Evolutionary conservation across 345 rosid species (phyloP).

Genomic region (Euphorbia tirucalli): DNA sequence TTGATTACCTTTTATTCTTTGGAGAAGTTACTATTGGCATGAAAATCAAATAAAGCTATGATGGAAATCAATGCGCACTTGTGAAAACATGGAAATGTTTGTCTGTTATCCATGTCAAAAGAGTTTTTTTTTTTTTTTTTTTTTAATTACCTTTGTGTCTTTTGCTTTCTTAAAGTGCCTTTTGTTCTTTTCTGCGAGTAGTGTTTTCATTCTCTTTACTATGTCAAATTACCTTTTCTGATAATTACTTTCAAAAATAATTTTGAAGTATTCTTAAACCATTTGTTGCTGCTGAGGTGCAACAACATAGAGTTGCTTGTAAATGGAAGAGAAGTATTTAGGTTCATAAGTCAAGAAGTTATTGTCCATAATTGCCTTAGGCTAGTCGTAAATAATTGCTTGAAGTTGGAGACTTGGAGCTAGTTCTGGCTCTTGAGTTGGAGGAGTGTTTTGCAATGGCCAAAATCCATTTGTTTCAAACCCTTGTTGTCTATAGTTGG

Average conservation of each 20-base stretch:
- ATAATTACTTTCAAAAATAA: neutral
- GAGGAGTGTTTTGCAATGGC: neutral
- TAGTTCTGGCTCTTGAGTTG: neutral
- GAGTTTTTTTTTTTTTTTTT: too few species aligned
- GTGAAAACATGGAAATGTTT: neutral
- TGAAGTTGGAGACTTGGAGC: neutral
- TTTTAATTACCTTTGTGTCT: too few species aligned
- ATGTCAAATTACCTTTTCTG: too few species aligned
- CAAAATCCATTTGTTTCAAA: too few species aligned
- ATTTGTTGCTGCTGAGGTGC: neutral
- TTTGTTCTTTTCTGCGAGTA: neutral
- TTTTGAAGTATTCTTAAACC: neutral
- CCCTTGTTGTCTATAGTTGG: neutral
- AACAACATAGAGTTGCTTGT: neutral
- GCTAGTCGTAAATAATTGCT: neutral
- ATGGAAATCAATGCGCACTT: neutral
- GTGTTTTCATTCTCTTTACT: neutral
- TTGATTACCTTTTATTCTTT: too few species aligned
- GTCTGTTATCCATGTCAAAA: neutral
- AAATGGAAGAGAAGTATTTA: neutral
- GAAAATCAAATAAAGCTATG: neutral
- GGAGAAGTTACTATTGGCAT: neutral
- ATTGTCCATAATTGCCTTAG: neutral
- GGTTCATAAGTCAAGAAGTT: neutral
- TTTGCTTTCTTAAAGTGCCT: slow-evolving; percentile 6